A percentile compares a stretch with the other conserved stretches of the same genome.
These are phyloP conservation scores for Rhododendron henanense DNA, from an alignment of 148 eudicot genomes.

Conservation along the genomic window DNA sequence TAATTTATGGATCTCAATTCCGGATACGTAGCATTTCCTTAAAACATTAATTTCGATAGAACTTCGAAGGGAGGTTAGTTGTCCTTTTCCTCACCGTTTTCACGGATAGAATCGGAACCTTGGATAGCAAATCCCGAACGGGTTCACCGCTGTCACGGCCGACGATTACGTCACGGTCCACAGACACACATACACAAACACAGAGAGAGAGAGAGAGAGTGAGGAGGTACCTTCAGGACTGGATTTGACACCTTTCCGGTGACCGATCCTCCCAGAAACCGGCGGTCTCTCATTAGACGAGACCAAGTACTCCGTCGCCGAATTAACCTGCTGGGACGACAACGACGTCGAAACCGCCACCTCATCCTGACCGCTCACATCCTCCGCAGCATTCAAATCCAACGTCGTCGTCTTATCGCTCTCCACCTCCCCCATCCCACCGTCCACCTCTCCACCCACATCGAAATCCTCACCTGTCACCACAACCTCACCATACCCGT, in stretches of 20 bases:
- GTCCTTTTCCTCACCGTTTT: too few species aligned
- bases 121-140: too few species aligned
- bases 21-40: too few species aligned
- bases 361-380: conserved; percentile 27
- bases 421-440: conserved; percentile 5
- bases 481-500: conserved; percentile 5
- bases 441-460: conserved; percentile 5
- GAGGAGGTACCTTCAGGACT: conserved; percentile 56
- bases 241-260: conserved; percentile 51
- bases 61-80: too few species aligned
- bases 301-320: conserved; percentile 16
- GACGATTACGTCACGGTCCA: too few species aligned
- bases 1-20: too few species aligned
- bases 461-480: conserved; percentile 4
- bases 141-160: too few species aligned
- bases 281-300: conserved; percentile 46
- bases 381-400: not conserved
- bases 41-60: too few species aligned
- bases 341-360: conserved; percentile 30
- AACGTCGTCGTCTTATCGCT: not conserved
- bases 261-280: conserved; percentile 53
- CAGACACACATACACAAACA: too few species aligned
- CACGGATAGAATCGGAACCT: too few species aligned
- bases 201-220: not conserved
- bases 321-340: conserved; percentile 11